Conservation (phyloP, 2,329 filamentous ascomycete genomes). For the Ascochyta koolunga region DNA sequence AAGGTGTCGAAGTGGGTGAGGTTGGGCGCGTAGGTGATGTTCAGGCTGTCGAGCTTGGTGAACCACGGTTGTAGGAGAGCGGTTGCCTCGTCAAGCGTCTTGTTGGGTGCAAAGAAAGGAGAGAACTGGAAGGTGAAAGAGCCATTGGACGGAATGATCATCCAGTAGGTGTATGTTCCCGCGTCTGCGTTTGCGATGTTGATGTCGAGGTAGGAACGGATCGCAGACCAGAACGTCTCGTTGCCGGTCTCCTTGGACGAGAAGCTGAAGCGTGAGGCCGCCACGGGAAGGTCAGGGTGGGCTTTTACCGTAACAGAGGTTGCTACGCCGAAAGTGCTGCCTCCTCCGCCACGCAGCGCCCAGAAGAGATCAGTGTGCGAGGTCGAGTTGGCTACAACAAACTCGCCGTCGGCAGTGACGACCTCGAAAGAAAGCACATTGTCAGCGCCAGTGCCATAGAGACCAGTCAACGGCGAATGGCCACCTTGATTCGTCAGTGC, state of each 20-base stretch:
- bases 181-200: conserved; percentile 47
- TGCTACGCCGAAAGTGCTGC: conserved; percentile 43
- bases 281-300: conserved; percentile 41
- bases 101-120: conserved; percentile 44
- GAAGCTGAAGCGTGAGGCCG: conserved; percentile 41
- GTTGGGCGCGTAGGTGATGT: conserved; percentile 42
- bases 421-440: conserved; percentile 45
- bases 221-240: conserved; percentile 46
- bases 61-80: conserved; percentile 43
- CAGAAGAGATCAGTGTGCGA: conserved; percentile 44
- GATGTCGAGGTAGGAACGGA: conserved; percentile 37
- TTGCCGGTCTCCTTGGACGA: conserved; percentile 37
- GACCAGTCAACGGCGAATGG: conserved; percentile 59
- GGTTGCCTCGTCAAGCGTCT: conserved; percentile 38
- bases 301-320: conserved; percentile 44
- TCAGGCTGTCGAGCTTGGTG: conserved; percentile 33
- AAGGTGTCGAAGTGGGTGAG: conserved; percentile 41
- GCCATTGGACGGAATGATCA: conserved; percentile 40
- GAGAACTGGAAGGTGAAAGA: conserved; percentile 43
- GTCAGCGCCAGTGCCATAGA: conserved; percentile 49
- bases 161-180: conserved; percentile 45
- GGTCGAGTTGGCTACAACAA: conserved; percentile 38
- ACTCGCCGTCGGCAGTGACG: conserved; percentile 40
- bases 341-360: conserved; percentile 45
- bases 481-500: conserved; percentile 39